Evolutionary conservation across 169 alveolate genomes (phyloP).

Genomic region (Eimeria sp.): DNA sequence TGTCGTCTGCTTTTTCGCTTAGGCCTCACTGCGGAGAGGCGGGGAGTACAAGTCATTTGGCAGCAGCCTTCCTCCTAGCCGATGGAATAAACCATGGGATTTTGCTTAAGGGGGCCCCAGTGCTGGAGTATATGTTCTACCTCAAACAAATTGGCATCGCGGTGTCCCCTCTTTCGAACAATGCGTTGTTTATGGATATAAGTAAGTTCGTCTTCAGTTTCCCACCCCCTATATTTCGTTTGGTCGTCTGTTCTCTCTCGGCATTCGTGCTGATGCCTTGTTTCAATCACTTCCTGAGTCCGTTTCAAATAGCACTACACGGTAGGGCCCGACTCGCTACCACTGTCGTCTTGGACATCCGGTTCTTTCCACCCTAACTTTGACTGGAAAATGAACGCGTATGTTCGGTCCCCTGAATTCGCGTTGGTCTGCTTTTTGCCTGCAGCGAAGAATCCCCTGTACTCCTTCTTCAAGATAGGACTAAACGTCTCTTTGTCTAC

Average conservation of each 20-base stretch:
- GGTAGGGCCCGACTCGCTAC: neutral
- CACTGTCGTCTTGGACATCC: neutral
- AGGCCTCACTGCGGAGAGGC: constrained; percentile 98
- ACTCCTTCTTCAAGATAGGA: constrained; percentile 93
- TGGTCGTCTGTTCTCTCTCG: neutral
- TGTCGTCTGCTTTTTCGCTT: constrained; percentile 46
- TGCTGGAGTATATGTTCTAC: constrained; percentile 93
- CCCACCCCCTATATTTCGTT: neutral
- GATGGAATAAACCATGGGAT: constrained; percentile 96
- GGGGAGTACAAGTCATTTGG: constrained; percentile 94
- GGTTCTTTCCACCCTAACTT: neutral
- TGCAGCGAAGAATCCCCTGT: constrained; percentile 93
- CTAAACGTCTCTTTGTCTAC: constrained; percentile 96
- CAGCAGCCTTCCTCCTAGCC: constrained; percentile 92
- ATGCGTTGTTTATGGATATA: constrained; percentile 89
- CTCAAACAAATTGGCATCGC: constrained; percentile 96
- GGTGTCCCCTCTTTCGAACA: constrained; percentile 96
- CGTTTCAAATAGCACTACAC: neutral
- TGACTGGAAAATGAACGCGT: neutral
- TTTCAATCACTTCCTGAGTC: neutral
- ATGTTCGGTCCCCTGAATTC: neutral
- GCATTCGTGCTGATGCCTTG: neutral
- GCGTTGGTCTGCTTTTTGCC: constrained; percentile 64
- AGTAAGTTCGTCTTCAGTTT: constrained; percentile 16
- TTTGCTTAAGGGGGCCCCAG: constrained; percentile 90